Evolutionary conservation across 1,284 basidiomycete genomes (phyloP), one percentile per base, ranked within the genome.

Genomic region (Ceratobasidium sp.): DNA sequence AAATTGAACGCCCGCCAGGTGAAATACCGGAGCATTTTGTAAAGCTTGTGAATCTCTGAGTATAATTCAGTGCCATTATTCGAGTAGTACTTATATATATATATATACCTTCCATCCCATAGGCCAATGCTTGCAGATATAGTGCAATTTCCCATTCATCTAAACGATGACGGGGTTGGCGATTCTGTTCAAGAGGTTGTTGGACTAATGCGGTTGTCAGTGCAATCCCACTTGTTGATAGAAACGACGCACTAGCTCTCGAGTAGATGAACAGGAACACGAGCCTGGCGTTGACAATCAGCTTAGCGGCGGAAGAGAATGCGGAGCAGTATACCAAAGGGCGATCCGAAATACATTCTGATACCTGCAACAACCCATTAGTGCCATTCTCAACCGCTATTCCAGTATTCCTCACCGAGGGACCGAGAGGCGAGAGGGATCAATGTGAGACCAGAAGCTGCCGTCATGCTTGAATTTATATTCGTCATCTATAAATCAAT

Each of bases 221-320:
- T n/a, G 8, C 12, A 40, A 20, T 15, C 47, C 3, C 32, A 2
- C 32, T 12, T 20, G 22, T 12, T 7, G n/a, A 77, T 65, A 38
- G 73, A 68, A 75, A 67, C 54, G 22, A 72, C 84, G 64, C 72
- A 90, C 85, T 92, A 60, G 93, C 91, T 81, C 91, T 90, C 2
- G 92, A 94, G 77, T 96, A 98, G 10, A 88, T 86, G 47, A 87
- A 83, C 17, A 97, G 83, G 80, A 95, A 96, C 73, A 93, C 80
- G 49, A 94, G 76, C 95, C 94, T 96, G 22, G 96, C 82, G 1
- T 83, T 56, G 70, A 95, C 29, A 38, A 15, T 79, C 34, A 32
- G 29, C 31, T 12, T 15, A 34, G 15, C 20, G 27, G 15, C 29
- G 29, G 7, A 31, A 20, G 17, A 15, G 42, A 10, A 54, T 25